These are phyloP conservation scores for Eucalyptus virginea DNA, from an alignment of 345 rosid genomes.

Conservation along the genomic window DNA sequence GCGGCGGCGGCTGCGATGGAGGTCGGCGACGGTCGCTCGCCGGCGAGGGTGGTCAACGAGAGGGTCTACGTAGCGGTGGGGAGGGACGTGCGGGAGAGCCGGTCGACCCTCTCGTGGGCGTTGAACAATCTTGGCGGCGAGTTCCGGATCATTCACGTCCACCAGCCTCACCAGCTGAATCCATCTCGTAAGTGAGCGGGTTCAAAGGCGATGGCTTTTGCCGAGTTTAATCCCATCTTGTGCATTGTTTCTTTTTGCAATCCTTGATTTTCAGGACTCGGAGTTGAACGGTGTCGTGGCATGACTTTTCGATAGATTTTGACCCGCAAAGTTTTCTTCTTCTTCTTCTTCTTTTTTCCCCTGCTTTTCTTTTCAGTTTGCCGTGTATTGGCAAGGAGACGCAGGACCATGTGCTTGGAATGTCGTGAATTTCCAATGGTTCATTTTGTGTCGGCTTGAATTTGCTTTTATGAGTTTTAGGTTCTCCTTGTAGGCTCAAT, in stretches of 20 bases:
- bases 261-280: not conserved
- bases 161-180: constrained; percentile 2
- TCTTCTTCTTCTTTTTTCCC: accelerated
- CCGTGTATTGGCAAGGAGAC: not conserved
- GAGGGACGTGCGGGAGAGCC: constrained; percentile 25
- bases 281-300: not conserved
- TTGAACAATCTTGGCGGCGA: constrained; percentile 14
- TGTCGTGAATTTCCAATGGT: not conserved
- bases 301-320: not conserved
- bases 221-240: not conserved
- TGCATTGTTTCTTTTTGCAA: not conserved
- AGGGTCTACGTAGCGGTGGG: constrained; percentile 57
- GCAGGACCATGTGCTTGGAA: not conserved
- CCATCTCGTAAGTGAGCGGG: not conserved
- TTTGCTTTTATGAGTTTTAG: not conserved
- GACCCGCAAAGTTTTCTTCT: not conserved
- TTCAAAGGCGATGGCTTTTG: not conserved
- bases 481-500: not conserved
- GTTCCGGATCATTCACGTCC: constrained; percentile 31
- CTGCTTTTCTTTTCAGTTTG: not conserved
- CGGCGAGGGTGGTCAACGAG: constrained; percentile 19
- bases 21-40: not conserved
- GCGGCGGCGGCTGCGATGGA: not conserved
- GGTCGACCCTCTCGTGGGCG: constrained; percentile 40
- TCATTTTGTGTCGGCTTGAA: not conserved